Evolutionary conservation across 2,329 filamentous ascomycete genomes (phyloP).

Genomic region (Fusarium devonianum): DNA sequence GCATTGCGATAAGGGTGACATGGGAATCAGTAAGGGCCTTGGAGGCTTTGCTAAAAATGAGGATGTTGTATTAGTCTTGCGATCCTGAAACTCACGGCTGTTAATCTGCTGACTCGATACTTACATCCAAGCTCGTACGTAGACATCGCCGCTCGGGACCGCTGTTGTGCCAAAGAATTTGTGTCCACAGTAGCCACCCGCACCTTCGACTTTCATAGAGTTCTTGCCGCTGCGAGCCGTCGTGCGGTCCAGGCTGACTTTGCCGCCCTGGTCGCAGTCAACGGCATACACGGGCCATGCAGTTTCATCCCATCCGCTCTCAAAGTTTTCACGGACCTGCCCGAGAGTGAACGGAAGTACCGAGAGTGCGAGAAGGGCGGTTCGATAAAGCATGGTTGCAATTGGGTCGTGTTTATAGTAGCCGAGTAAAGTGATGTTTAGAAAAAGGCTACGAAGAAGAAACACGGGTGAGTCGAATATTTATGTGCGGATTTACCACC

Average conservation of each 20-base stretch:
- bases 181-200: conserved; percentile 64
- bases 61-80: not conserved
- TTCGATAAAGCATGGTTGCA: conserved; percentile 44
- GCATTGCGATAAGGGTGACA: conserved; percentile 70
- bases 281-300: conserved; percentile 66
- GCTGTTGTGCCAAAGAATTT: conserved; percentile 67
- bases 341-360: conserved; percentile 57
- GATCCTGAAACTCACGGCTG: conserved; percentile 13
- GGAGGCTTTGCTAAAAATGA: conserved; percentile 57
- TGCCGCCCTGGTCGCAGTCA: conserved; percentile 67
- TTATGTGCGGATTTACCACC: too few relatives aligned
- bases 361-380: conserved; percentile 54
- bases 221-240: conserved; percentile 64
- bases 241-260: conserved; percentile 62
- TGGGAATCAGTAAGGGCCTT: conserved; percentile 66
- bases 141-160: conserved; percentile 64
- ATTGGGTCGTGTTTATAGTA: conserved; percentile 1
- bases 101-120: conserved; percentile 26
- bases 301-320: conserved; percentile 63
- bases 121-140: conserved; percentile 64
- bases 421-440: too few relatives aligned
- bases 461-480: too few relatives aligned
- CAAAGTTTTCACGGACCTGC: conserved; percentile 64
- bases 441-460: too few relatives aligned
- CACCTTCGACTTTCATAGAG: conserved; percentile 60